Conservation (phyloP, 108 stramenopile species). For the Skeletonema tropicum region DNA sequence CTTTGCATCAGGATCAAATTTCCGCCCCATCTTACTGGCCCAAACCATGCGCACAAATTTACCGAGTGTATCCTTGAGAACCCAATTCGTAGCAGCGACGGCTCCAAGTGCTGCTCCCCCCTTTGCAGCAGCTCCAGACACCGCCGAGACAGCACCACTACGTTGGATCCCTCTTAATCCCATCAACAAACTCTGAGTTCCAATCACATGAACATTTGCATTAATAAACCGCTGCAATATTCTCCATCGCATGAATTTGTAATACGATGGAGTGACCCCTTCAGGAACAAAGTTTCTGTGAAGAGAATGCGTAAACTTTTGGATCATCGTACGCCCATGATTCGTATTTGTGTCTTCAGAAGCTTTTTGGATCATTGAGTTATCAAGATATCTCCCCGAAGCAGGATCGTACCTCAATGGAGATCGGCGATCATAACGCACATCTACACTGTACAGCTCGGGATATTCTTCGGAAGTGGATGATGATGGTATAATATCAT, state of each 20-base stretch:
- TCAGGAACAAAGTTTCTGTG: slow-evolving; percentile 79
- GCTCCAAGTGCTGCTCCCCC: slow-evolving; percentile 54
- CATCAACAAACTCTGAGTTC: slow-evolving; percentile 90
- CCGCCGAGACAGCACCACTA: slow-evolving; percentile 6
- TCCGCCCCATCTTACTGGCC: slow-evolving; percentile 93
- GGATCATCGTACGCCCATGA: not conserved
- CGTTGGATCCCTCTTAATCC: slow-evolving; percentile 81
- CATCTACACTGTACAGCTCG: slow-evolving; percentile 46
- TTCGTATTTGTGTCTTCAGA: not conserved
- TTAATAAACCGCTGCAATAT: slow-evolving; percentile 88
- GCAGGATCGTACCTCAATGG: slow-evolving; percentile 33
- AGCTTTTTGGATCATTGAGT: slow-evolving; percentile 11
- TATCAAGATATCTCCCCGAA: slow-evolving; percentile 44
- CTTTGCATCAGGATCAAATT: slow-evolving; percentile 94
- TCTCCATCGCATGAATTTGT: slow-evolving; percentile 84
- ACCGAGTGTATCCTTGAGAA: slow-evolving; percentile 93
- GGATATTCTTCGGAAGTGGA: not conserved
- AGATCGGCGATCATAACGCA: slow-evolving; percentile 42
- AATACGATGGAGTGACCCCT: slow-evolving; percentile 86
- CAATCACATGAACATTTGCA: slow-evolving; percentile 91
- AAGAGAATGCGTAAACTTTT: slow-evolving; percentile 27
- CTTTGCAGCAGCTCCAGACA: not conserved
- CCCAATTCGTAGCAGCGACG: slow-evolving; percentile 93
- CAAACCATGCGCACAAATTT: slow-evolving; percentile 92
- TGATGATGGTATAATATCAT: not conserved